Conservation (phyloP, 78 protist genomes). For the Mantamonas sphyraenae region DNA sequence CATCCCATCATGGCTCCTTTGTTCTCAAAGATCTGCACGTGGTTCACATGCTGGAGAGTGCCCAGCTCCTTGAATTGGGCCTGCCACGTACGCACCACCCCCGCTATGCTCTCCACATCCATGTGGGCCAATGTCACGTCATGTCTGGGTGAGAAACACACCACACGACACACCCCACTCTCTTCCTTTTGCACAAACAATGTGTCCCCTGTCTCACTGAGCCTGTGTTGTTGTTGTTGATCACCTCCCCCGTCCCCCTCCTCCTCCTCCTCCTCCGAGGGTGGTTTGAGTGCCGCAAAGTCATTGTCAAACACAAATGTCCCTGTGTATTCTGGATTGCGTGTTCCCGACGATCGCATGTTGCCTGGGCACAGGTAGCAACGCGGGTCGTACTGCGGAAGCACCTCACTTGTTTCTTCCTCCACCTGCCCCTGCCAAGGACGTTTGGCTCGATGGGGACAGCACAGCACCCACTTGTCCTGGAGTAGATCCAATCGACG, state of each 20-base stretch:
- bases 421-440: constrained; percentile 11
- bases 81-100: constrained; percentile 25
- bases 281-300: constrained; percentile 29
- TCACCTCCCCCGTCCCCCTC: too few species aligned
- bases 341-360: neutral
- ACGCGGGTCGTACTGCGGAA: neutral
- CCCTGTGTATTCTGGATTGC: neutral
- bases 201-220: too few species aligned
- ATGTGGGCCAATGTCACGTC: constrained; percentile 19
- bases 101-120: neutral
- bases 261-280: too few species aligned
- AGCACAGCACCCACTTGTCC: neutral
- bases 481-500: neutral
- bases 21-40: constrained; percentile 42
- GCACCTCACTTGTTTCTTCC: neutral
- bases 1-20: constrained; percentile 43
- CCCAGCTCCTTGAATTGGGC: constrained; percentile 1
- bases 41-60: neutral
- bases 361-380: constrained; percentile 10
- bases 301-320: constrained; percentile 42
- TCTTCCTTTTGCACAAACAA: neutral
- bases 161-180: constrained; percentile 25
- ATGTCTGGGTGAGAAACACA: constrained; percentile 43
- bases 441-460: neutral
- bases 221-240: too few species aligned